Evolutionary conservation across 306 rosid genomes (phyloP).

Genomic region (Aeschynomene evenia): DNA sequence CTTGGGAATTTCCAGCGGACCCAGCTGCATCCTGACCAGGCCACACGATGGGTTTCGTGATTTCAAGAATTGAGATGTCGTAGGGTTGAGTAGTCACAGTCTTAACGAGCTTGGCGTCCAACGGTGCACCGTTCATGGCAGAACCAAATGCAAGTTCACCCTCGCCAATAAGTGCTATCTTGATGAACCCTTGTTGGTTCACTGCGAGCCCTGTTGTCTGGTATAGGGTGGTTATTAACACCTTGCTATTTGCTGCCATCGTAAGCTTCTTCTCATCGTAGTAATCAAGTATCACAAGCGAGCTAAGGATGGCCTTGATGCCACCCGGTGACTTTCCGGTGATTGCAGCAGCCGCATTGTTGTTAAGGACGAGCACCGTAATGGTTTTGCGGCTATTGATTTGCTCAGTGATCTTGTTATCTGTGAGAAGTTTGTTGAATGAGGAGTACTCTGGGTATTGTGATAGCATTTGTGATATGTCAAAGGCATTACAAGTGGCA

Average conservation of each 20-base stretch:
- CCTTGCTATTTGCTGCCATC: not conserved
- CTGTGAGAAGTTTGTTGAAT: conserved; percentile 44
- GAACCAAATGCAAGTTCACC: conserved; percentile 59
- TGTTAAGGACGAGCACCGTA: conserved; percentile 51
- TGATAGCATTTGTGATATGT: conserved; percentile 47
- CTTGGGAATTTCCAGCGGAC: no score
- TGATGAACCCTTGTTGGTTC: conserved; percentile 45
- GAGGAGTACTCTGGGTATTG: conserved; percentile 33
- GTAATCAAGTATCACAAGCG: conserved; percentile 56
- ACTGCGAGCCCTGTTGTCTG: conserved; percentile 55
- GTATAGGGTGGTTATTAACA: conserved; percentile 51
- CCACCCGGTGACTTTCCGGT: conserved; percentile 36
- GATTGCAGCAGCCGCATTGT: conserved; percentile 22
- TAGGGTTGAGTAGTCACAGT: conserved; percentile 45
- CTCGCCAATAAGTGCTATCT: conserved; percentile 31
- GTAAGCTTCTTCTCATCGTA: conserved; percentile 55
- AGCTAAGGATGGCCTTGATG: conserved; percentile 42
- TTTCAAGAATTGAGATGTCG: conserved; percentile 56
- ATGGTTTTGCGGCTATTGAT: conserved; percentile 51
- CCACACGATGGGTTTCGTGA: conserved; percentile 31
- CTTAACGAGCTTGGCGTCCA: conserved; percentile 31
- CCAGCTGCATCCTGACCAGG: conserved; percentile 39
- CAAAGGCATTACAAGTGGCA: conserved; percentile 39
- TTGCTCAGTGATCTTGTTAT: conserved; percentile 43
- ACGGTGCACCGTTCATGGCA: conserved; percentile 26